A percentile compares a stretch with the other conserved stretches of the same genome.
phyloP scores from a whole-genome alignment of 495 filamentous ascomycete genomes.

The Podospora fimiseda region DNA sequence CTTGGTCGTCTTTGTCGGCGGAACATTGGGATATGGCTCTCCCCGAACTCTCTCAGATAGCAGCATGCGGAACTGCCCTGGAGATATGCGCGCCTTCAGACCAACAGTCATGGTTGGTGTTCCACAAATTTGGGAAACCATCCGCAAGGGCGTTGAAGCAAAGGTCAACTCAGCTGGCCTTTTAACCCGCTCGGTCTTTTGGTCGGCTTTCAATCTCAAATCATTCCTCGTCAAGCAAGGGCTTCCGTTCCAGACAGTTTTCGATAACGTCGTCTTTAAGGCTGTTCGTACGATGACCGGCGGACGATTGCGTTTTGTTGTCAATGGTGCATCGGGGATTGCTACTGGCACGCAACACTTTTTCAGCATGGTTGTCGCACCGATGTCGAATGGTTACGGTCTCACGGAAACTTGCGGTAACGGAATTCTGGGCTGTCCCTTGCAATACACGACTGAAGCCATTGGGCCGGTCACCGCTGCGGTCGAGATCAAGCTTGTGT shows the following conservation, averaged over 20 bases:
- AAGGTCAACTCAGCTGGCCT: conserved; percentile 48
- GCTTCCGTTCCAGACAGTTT: conserved; percentile 61
- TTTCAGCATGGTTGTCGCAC: conserved; percentile 65
- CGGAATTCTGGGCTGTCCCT: conserved; percentile 55
- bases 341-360: conserved; percentile 71
- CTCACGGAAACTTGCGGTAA: conserved; percentile 81
- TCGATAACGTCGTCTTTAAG: conserved; percentile 72
- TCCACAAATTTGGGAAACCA: conserved; percentile 72
- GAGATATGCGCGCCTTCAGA: conserved; percentile 71
- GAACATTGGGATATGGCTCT: conserved; percentile 76
- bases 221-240: conserved; percentile 55
- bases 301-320: conserved; percentile 61
- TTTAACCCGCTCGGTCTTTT: conserved; percentile 34
- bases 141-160: conserved; percentile 67
- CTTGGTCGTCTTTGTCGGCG: conserved; percentile 62
- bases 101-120: conserved; percentile 82
- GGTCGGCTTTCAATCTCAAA: conserved; percentile 40
- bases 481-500: conserved; percentile 66
- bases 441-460: conserved; percentile 65
- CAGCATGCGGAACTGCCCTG: conserved; percentile 40
- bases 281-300: conserved; percentile 70
- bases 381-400: conserved; percentile 80
- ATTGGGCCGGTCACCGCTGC: conserved; percentile 62
- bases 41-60: conserved; percentile 72
- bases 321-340: conserved; percentile 81